A percentile compares a stretch with the other conserved stretches of the same genome.
Evolutionary conservation across 2,329 filamentous ascomycete species (phyloP).

Genomic region (Ophiostoma perfectum): DNA sequence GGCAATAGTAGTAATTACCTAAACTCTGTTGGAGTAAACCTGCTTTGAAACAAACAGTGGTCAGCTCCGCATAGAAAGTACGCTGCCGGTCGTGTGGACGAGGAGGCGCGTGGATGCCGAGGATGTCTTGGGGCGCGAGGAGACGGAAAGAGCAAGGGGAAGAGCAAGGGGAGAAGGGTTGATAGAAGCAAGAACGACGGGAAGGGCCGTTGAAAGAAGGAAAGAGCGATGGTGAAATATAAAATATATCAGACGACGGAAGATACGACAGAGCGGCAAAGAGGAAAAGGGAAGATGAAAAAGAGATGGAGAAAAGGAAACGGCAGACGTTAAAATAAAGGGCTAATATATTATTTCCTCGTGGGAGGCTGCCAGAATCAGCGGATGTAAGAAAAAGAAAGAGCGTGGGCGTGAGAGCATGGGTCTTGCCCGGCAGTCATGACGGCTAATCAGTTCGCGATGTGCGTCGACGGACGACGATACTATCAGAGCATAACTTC

Average conservation of each 20-base stretch:
- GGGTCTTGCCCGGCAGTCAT: neutral
- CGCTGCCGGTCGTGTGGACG: neutral
- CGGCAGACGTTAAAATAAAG: neutral
- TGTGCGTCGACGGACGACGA: neutral
- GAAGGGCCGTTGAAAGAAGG: conserved; percentile 14
- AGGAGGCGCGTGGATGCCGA: neutral
- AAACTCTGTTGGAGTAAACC: neutral
- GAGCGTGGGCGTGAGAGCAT: neutral
- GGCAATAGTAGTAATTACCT: neutral
- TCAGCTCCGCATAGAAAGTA: neutral
- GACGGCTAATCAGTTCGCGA: neutral
- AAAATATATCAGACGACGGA: neutral
- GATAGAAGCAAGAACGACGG: neutral
- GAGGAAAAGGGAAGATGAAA: conserved; percentile 1
- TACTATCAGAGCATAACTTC: neutral
- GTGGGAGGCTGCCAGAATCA: neutral
- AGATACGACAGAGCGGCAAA: neutral
- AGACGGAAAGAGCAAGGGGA: conserved; percentile 11
- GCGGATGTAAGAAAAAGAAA: neutral
- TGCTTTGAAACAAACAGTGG: neutral
- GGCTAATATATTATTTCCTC: neutral
- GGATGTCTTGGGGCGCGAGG: neutral
- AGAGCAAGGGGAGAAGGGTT: neutral
- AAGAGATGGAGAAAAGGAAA: neutral
- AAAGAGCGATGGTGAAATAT: neutral